Evolutionary conservation across 768 basidiomycete species (phyloP), one percentile per base, ranked within the genome.

Genomic region (Steccherinum ochraceum): DNA sequence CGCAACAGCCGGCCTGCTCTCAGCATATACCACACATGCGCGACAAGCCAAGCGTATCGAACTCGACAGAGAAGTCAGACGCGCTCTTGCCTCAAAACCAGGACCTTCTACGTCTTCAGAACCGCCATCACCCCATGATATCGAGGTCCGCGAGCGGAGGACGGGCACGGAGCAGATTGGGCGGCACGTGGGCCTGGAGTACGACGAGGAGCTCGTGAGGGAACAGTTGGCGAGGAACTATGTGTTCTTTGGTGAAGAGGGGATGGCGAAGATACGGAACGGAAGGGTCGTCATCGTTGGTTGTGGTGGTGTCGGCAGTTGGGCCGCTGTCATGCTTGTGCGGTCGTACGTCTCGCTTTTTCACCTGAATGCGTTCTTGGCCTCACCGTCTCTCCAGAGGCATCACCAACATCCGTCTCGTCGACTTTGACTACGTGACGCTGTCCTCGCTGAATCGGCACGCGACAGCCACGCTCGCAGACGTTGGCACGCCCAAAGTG

Each of bases 381-480:
- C 39, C 18, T 21, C 51, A 35, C 46, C 40, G 26, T 20, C 26
- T 30, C 21, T 58, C 13, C 57, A 89, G 89, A 27, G 89, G 89
- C 23, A 75, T 92, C 19, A 79, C 83, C 21, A 82, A 78, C 51
- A 81, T 91, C 56, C 79, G 90, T 19, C 75, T 92, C n/a, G 71
- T 93, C 10, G 91, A 97, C 72, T 97, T 98, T 65, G 96, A 98
- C 78, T 84, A 94, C 56, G 94, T 97, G 56, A 93, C 94, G 0
- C 72, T 99, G 12, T 94, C 91, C 2, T 96, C 93, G 0, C 79
- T 99, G 35, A 98, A 99, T 66, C 78, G 95, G 44, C 95, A 97
- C 60, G 93, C 95, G 16, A 89, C 89, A 4, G 96, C 96, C 7
- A 76, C 77, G 2, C 76, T 89, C n/a, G 71, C 82, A 2, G 93